Base-by-base conservation (phyloP, 768 basidiomycete genomes). In the Hypholoma fasciculare region DNA sequence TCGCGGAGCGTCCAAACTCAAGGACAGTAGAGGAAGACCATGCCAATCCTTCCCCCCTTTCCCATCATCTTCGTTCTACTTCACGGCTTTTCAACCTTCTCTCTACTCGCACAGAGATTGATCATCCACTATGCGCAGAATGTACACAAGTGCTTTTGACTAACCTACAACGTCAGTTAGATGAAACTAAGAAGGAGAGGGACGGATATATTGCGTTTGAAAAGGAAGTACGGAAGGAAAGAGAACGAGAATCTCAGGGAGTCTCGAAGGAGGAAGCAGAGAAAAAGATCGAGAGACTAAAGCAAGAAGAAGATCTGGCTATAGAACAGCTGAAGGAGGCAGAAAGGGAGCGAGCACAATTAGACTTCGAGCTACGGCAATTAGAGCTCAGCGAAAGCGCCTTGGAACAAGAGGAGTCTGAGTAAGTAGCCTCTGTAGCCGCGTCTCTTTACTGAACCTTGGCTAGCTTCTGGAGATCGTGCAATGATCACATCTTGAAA, bases 171-270 rank as follows among this genome's bases (percentile, higher is more conserved):
- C 82, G 82, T 47, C 88, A 94, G 67, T 78, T 96, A 14, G 94
- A 96, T 57, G 94, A 97, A 75, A 89, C 90, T 2, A 92, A 88
- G 75, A 90, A 88, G 68, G 94, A 97, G 69, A 78, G 94, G 58
- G 95, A 97, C 63, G 94, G 93, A 0, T 97, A 96, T 69, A 87
- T 94, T 61, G 91, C 92, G 0, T 98, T 96, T 67, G 94, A 96
- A 71, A 89, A 88, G 69, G 92, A 95, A 61, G 82, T 92, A 3
- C 81, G 86, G 67, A 92, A 87, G 71, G 90, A 95, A 71, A 84
- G 80, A 62, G 92, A 96, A 63, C 78, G 87, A 46, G 87, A 89
- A 64, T 78, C 77, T 13, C 84, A 85, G 54, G 84, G 82, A 3
- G 66, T 81, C 63, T 82, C 78, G 27, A 82, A 76, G 62, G 87